phyloP scores from a whole-genome alignment of 768 basidiomycete species.

The Omphalotus guepiniiformis region DNA sequence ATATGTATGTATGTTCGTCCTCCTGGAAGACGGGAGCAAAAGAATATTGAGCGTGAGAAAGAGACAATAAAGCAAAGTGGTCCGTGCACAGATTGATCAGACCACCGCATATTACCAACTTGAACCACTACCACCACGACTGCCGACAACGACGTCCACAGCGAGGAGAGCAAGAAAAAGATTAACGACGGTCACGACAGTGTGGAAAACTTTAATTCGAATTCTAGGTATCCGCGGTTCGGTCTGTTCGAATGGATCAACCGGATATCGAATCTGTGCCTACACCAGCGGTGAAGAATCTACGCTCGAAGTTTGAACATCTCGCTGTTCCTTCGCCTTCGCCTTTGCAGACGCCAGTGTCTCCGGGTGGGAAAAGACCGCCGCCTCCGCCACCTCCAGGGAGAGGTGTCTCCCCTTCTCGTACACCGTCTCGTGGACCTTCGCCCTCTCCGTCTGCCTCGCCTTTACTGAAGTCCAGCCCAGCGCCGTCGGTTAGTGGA shows the following conservation, averaged over 20 bases:
- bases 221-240: neutral
- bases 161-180: neutral
- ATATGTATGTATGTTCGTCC: too few relatives aligned
- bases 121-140: conserved; percentile 5
- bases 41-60: too few relatives aligned
- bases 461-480: conserved; percentile 50
- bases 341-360: conserved; percentile 14
- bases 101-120: neutral
- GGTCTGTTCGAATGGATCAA: conserved; percentile 1
- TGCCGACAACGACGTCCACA: neutral
- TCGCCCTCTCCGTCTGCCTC: conserved; percentile 38
- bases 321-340: conserved; percentile 38
- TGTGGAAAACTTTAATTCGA: neutral
- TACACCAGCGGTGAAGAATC: conserved; percentile 60
- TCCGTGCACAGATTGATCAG: conserved; percentile 3
- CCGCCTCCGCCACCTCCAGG: conserved; percentile 63
- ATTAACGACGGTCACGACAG: neutral
- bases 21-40: too few relatives aligned
- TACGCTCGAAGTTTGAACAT: conserved; percentile 70
- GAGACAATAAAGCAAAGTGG: too few relatives aligned
- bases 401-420: conserved; percentile 21
- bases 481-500: conserved; percentile 24
- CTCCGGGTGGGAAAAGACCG: conserved; percentile 37
- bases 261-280: conserved; percentile 48
- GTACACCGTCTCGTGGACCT: conserved; percentile 22